Base-by-base conservation (phyloP, 2,329 filamentous ascomycete genomes). In the Monilinia aucupariae region DNA sequence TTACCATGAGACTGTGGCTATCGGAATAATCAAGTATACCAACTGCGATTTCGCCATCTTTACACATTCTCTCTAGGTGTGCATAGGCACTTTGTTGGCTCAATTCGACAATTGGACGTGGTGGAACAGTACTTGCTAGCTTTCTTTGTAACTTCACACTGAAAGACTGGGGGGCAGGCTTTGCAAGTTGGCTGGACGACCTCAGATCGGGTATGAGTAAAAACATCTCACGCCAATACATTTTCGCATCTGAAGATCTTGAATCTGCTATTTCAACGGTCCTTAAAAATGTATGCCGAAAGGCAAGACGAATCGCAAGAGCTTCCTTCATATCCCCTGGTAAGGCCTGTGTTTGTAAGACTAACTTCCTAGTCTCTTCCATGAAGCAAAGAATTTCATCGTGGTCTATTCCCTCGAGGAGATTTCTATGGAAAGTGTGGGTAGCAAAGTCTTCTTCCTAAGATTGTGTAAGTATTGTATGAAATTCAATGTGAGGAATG, bases 361-460 rank as follows among this genome's bases (percentile, higher is more conserved):
- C 51, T 32, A 68, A 59, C 15, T 66, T 54, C 49, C 59, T 62
- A 22, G 80, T 77, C 41, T 76, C 71, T 43, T 69, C 59, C 27
- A 74, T 50, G 27, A 74, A 68, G n/a, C 68, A 53, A 20, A 72
- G 62, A 39, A 74, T 71, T 6, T 60, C 59, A 6, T 80, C 77
- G 2, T 80, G 75, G 20, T 83, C 78, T 63, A 93, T 80, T 17
- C 81, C 77, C 32, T 86, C 84, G 8, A 97, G 80, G 0, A 99
- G 79, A 15, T 85, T 85, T 45, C 92, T 85, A 68, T 92, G 89
- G 73, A 94, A 97, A 0, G 92, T 89, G 74, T 96, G 92, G 8
- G 91, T 92, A 25, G 96, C 91, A 73, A 99, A 97, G 72, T 99
- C 94, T 76, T 99, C 94, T 76, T 99, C 94, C 87, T 93, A 63